Percentiles rank a stretch among this genome's conserved stretches.
Conservation (phyloP, 371 early-diverging fungal species). For the Mortierella polycephala region DNA sequence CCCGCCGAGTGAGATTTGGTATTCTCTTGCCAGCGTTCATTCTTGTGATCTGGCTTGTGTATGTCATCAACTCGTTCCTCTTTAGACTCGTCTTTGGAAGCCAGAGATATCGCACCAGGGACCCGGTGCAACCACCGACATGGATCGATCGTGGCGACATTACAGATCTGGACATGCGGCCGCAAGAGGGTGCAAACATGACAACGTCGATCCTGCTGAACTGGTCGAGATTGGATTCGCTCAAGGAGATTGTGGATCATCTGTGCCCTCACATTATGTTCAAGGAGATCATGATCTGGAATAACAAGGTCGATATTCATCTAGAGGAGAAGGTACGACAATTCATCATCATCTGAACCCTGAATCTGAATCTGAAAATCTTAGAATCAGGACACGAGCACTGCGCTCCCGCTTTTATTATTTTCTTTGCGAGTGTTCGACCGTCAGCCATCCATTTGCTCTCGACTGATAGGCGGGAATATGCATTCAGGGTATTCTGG, state of each 20-base stretch:
- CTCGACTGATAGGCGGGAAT: background rate
- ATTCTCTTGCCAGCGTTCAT: constrained; percentile 23
- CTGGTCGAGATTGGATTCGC: constrained; percentile 54
- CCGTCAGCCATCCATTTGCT: background rate
- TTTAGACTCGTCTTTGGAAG: constrained; percentile 32
- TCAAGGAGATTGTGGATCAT: constrained; percentile 61
- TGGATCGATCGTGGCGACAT: constrained; percentile 51
- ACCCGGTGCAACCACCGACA: constrained; percentile 17
- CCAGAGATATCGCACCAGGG: background rate
- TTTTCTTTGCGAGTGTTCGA: background rate
- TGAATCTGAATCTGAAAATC: background rate
- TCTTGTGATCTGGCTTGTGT: constrained; percentile 20
- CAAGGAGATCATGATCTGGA: constrained; percentile 68
- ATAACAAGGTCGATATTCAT: constrained; percentile 63
- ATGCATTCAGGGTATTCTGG: background rate
- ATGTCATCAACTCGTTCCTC: constrained; percentile 22
- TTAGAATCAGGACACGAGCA: background rate
- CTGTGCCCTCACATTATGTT: constrained; percentile 72
- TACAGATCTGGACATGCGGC: constrained; percentile 58
- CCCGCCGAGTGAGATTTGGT: constrained; percentile 41
- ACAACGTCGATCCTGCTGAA: constrained; percentile 65
- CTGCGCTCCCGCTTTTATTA: background rate
- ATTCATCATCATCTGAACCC: constrained; percentile 25
- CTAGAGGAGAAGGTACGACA: constrained; percentile 60
- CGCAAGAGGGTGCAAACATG: constrained; percentile 63